A percentile compares a stretch with the other conserved stretches of the same genome.
These are phyloP conservation scores for Trichosporon sp. DNA, from an alignment of 1,284 basidiomycete species.

Conservation along the genomic window DNA sequence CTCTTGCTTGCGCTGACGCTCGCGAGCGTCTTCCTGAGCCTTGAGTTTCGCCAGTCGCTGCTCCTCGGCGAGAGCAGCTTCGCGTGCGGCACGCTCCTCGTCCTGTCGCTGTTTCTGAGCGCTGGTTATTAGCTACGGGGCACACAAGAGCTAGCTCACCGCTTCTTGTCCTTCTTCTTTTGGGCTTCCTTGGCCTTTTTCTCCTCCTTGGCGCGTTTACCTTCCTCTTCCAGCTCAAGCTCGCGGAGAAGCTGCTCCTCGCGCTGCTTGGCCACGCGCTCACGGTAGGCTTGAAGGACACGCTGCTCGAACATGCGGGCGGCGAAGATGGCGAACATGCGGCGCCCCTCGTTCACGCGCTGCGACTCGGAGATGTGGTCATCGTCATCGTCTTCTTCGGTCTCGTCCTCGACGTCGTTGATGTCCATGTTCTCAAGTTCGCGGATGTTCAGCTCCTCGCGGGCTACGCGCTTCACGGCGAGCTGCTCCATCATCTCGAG, in stretches of 20 bases:
- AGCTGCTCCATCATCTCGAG: conserved; percentile 99
- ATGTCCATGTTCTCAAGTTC: conserved; percentile 57
- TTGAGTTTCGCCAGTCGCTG: conserved; percentile 65
- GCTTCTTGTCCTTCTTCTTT: conserved; percentile 75
- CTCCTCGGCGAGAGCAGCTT: conserved; percentile 74
- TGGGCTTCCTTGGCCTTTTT: conserved; percentile 95
- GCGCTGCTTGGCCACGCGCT: conserved; percentile 84
- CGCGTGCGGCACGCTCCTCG: conserved; percentile 71
- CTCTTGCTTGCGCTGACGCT: conserved; percentile 62
- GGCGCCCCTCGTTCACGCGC: conserved; percentile 96
- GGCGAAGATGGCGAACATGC: conserved; percentile 99
- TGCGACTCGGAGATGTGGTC: conserved; percentile 56
- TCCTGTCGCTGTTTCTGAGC: conserved; percentile 88
- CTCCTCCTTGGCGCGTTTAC: conserved; percentile 73
- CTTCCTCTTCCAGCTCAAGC: conserved; percentile 80
- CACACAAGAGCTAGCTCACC: conserved; percentile 24
- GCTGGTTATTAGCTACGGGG: conserved; percentile 50
- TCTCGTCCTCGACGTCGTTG: conserved; percentile 48
- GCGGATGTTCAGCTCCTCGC: conserved; percentile 67
- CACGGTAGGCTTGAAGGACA: conserved; percentile 85
- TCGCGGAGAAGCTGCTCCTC: conserved; percentile 81
- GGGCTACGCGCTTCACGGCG: conserved; percentile 84
- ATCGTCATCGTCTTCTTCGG: conserved; percentile 52
- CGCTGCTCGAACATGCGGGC: conserved; percentile 99
- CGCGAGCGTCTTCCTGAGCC: conserved; percentile 60